phyloP scores from a whole-genome alignment of 2,329 filamentous ascomycete genomes.

The Fusarium proliferatum region DNA sequence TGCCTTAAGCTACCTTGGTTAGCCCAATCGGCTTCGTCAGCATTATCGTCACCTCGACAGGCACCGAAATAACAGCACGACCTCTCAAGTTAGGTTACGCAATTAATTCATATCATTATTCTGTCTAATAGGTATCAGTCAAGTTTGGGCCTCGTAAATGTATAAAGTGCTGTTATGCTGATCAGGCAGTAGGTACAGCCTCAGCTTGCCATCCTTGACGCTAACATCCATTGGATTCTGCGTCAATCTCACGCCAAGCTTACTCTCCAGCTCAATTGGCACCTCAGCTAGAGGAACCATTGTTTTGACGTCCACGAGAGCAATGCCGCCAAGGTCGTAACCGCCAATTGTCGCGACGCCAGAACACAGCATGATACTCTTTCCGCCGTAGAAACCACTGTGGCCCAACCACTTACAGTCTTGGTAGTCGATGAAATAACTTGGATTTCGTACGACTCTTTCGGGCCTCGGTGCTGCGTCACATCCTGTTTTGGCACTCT shows the following conservation, averaged over 20 bases:
- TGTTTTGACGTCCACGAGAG: constrained; percentile 57
- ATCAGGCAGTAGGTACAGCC: constrained; percentile 61
- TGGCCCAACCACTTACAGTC: constrained; percentile 63
- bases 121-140: not conserved
- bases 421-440: constrained; percentile 61
- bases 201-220: constrained; percentile 56
- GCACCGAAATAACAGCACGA: constrained; percentile 12
- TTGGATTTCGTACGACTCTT: constrained; percentile 50
- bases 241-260: constrained; percentile 54
- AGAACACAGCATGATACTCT: constrained; percentile 59
- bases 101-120: not conserved
- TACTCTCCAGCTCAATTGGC: constrained; percentile 56
- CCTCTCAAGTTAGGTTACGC: not conserved
- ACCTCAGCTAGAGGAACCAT: constrained; percentile 60
- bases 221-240: constrained; percentile 62
- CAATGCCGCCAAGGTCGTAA: constrained; percentile 57
- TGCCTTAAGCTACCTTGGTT: constrained; percentile 18
- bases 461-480: constrained; percentile 30
- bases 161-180: constrained; percentile 59
- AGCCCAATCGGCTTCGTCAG: constrained; percentile 18
- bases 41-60: constrained; percentile 17
- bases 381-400: constrained; percentile 49
- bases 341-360: constrained; percentile 55
- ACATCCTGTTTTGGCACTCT: constrained; percentile 22
- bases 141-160: constrained; percentile 55